Evolutionary conservation across 1,139 yeast genomes (phyloP), one percentile per base, ranked within the genome.

Genomic region (Blastobotrys persicus): DNA sequence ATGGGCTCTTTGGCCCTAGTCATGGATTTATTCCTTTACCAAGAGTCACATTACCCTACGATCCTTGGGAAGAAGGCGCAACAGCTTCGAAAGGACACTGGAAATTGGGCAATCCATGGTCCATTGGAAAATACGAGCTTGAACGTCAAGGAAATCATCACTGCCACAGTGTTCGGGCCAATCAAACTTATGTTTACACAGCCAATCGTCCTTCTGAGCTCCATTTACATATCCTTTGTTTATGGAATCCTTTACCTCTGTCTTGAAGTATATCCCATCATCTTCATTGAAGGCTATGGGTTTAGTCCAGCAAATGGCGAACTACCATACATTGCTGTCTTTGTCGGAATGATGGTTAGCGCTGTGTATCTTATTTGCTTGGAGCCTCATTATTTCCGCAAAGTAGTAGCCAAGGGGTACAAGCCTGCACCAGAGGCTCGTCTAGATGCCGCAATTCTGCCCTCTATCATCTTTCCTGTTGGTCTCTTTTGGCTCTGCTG

Each of bases 401-500:
- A 44, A 37, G 69, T 79, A 61, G 65, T 66, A 16, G 69, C 62
- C 2, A 78, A 79, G 58, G 77, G 75, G 28, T 83, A 83, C 40
- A 75, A 74, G 51, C 81, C 84, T 14, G 75, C 81, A n/a, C 94
- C 96, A 1, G 95, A 88, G 64, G 83, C 80, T 39, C 80, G 95
- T 68, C 71, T 88, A 54, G 79, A 81, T n/a, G 82, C 89, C 19
- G 79, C 85, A 83, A 77, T 85, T 69, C 63, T 76, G 46, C 88
- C 92, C 19, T 80, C 83, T 31, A 55, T 85, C 51, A 64, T 76
- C 13, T 86, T 87, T 72, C 83, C 92, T 35, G 71, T 79, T 53
- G 95, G 95, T 46, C 72, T 88, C 54, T 75, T 88, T 60, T 86
- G 94, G 94, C 74, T 87, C 62, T 81, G 86, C 51, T 87, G 95